Conservation (phyloP, 1,284 basidiomycete genomes). For the Fomitopsis palustris region DNA sequence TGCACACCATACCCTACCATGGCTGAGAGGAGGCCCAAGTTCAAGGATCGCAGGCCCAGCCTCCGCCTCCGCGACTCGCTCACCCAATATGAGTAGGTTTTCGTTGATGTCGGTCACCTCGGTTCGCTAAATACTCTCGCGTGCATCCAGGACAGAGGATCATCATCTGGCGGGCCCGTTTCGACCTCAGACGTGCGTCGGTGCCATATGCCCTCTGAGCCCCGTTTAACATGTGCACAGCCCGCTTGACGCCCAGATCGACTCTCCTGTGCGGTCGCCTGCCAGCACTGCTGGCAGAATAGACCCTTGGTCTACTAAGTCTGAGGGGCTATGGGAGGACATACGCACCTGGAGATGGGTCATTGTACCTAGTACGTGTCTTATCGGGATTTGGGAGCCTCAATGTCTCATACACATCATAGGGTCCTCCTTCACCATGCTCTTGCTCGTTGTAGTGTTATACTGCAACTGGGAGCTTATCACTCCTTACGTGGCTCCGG, state of each 20-base stretch:
- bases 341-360: constrained; percentile 66
- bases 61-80: constrained; percentile 8
- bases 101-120: not conserved
- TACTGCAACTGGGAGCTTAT: constrained; percentile 72
- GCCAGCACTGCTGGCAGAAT: not conserved
- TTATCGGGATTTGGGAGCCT: not conserved
- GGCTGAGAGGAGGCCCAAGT: not conserved
- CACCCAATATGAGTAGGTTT: constrained; percentile 6
- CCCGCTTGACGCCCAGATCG: constrained; percentile 33
- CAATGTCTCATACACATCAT: not conserved
- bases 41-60: not conserved
- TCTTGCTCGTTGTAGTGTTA: constrained; percentile 69
- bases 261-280: not conserved
- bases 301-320: constrained; percentile 19
- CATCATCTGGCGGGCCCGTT: constrained; percentile 63
- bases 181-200: constrained; percentile 55
- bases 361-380: constrained; percentile 61
- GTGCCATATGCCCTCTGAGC: not conserved
- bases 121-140: not conserved
- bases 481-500: constrained; percentile 44
- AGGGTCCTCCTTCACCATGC: constrained; percentile 73
- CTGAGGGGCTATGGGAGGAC: constrained; percentile 41
- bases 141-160: constrained; percentile 40
- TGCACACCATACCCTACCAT: not conserved
- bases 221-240: constrained; percentile 23